Base-by-base conservation (phyloP, 2,329 filamentous ascomycete genomes). In the Phyllosticta citribraziliensis region DNA sequence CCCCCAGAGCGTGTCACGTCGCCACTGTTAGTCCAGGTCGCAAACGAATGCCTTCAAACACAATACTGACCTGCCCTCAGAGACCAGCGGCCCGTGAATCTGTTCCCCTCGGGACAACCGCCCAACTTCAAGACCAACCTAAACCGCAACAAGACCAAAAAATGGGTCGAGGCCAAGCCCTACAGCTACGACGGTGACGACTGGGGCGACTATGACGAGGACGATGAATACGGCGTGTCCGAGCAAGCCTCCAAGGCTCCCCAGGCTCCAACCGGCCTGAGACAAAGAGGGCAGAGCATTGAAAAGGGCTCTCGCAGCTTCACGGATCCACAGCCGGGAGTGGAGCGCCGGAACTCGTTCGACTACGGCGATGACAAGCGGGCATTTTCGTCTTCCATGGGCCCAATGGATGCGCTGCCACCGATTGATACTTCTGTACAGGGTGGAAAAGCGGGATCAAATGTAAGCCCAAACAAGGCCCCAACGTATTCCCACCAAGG, bases 121-220 rank as follows among this genome's bases (percentile, higher is more conserved):
- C 74, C 82, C 27, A 83, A 81, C 25, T 96, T 92, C 76, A 88
- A 89, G 72, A 84, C 91, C 57, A 95, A 96, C 72, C 86, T 97
- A 56, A 93, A 89, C 75, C 86, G 93, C 64, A 83, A 86, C 61
- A 96, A 96, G 77, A 97, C 92, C 60, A 89, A 87, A 75, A 96
- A 96, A 82, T 97, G 93, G 93, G 88, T 93, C 47, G 88, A 96
- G 69, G 93, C 93, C 40, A 93, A 92, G 74, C 81, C 85, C 62
- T 86, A 88, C 67, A 89, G 85, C 70, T 97, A 97, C 70, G 92
- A 93, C 69, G 93, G 92, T 65, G 91, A 95, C 68, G 93, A 96
- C 70, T 97, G 93, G 92, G 93, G 91, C 40, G 88, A 84, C 52
- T 78, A 77, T 64, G 79, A 81, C 65, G 81, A 82, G 56, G 81